Conservation (phyloP, 2,329 filamentous ascomycete species). For the Colletotrichum brevisporum region DNA sequence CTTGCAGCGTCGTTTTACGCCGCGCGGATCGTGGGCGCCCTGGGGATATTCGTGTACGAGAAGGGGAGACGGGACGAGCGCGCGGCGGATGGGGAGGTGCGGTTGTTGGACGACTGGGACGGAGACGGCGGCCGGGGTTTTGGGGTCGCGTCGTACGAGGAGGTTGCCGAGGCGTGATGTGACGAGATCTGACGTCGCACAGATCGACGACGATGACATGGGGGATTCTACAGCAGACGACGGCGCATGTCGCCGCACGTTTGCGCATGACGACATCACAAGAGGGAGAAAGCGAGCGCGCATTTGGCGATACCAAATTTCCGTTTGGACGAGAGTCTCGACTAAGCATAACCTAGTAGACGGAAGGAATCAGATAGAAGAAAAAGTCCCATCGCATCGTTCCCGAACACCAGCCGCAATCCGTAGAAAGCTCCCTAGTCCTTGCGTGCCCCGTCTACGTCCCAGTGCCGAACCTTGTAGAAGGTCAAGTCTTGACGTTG, state of each 20-base stretch:
- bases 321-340: not conserved
- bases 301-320: not conserved
- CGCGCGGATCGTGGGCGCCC: not conserved
- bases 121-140: not conserved
- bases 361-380: not conserved
- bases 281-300: not conserved
- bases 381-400: not conserved
- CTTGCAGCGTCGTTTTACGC: constrained; percentile 10
- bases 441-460: not conserved
- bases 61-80: not conserved
- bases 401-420: not conserved
- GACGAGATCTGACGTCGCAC: not conserved
- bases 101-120: not conserved
- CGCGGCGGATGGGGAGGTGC: not conserved
- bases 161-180: not conserved
- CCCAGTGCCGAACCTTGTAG: not conserved
- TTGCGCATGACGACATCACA: not conserved
- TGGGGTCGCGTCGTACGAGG: not conserved
- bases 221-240: not conserved
- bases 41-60: constrained; percentile 6
- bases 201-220: not conserved
- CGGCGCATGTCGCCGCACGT: not conserved
- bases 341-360: not conserved
- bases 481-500: not conserved
- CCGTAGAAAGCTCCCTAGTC: too few relatives aligned